Evolutionary conservation across 371 early-diverging fungal genomes (phyloP), one percentile per base, ranked within the genome.

Genomic region (Sanchytrium tribonematis): DNA sequence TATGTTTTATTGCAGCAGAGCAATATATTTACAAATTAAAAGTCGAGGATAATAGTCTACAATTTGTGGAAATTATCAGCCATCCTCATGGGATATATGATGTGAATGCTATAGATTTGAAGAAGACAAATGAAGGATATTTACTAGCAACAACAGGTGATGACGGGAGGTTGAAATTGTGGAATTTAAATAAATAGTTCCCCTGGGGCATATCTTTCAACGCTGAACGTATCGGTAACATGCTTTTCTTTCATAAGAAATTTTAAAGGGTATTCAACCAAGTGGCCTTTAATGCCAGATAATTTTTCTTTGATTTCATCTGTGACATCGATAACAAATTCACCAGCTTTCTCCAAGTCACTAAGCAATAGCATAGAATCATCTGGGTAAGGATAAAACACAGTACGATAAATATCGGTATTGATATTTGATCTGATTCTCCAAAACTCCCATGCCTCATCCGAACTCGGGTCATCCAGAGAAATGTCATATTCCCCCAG

Each of bases 301-400:
- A 48, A 48, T 22, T 12, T 12, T 48, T 5, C 5, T 12, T 12
- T 5, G 5, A 12, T 22, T 48, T 48, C 22, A 12, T 48, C 48
- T 22, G 48, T 48, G 22, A 48, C 12, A 12, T 48, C 48, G 5
- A 12, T 5, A 5, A 12, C 48, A 48, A 12, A 22, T 22, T 48
- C 22, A 22, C 48, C 48, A 12, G 48, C 48, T 22, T 22, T 5
- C 22, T 48, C 12, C 22, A 48, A 12, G 22, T 48, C 48, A 12
- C 22, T 48, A 22, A 12, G 22, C 12, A 5, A 12, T 22, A 12
- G 5, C 48, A 88, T 81, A 69, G 71, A 79, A 70, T 92, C 85
- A 72, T 93, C 93, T 28, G 93, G 93, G 0, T 91, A 84, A 73
- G 87, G 87, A 29, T 80, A 83, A 77, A 93, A 93, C 1, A 90